Evolutionary conservation across 768 basidiomycete species (phyloP).

Genomic region (Goffeauzyma gilvescens): DNA sequence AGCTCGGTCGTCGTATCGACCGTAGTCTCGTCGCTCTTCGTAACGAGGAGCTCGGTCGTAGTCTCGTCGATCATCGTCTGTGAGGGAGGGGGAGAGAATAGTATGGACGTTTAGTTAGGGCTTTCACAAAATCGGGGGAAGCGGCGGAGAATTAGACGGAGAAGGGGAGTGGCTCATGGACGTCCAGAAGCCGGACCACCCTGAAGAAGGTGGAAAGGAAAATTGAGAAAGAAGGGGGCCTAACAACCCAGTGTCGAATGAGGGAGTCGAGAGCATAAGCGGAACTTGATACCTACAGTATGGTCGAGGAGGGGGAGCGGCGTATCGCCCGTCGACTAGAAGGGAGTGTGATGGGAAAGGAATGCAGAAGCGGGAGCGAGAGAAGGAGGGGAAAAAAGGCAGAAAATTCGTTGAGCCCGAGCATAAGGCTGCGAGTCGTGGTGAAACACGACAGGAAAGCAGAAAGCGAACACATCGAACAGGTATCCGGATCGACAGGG

Average conservation of each 20-base stretch:
- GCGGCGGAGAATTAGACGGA: too few relatives aligned
- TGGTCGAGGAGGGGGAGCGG: too few relatives aligned
- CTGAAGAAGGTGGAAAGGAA: too few relatives aligned
- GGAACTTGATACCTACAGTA: not conserved
- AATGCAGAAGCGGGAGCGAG: not conserved
- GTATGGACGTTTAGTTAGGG: not conserved
- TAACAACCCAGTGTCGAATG: constrained; percentile 6
- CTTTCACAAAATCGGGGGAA: not conserved
- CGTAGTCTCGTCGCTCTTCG: constrained; percentile 12
- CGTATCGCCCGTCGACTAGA: constrained; percentile 4
- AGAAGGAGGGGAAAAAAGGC: constrained; percentile 7
- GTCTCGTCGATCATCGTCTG: constrained; percentile 37
- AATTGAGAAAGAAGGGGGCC: too few relatives aligned
- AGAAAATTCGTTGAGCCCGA: constrained; percentile 38
- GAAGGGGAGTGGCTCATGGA: too few relatives aligned
- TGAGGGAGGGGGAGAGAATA: not conserved
- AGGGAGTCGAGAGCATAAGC: constrained; percentile 23
- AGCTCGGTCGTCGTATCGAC: constrained; percentile 30
- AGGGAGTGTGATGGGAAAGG: constrained; percentile 6
- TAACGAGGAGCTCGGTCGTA: constrained; percentile 34
- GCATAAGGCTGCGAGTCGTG: constrained; percentile 60
- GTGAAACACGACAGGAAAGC: not conserved
- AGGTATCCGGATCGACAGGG: not conserved
- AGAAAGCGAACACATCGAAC: not conserved
- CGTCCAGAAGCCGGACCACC: too few relatives aligned